A percentile compares a stretch with the other conserved stretches of the same genome.
phyloP scores from a whole-genome alignment of 768 basidiomycete species.

The Suillus spraguei region DNA sequence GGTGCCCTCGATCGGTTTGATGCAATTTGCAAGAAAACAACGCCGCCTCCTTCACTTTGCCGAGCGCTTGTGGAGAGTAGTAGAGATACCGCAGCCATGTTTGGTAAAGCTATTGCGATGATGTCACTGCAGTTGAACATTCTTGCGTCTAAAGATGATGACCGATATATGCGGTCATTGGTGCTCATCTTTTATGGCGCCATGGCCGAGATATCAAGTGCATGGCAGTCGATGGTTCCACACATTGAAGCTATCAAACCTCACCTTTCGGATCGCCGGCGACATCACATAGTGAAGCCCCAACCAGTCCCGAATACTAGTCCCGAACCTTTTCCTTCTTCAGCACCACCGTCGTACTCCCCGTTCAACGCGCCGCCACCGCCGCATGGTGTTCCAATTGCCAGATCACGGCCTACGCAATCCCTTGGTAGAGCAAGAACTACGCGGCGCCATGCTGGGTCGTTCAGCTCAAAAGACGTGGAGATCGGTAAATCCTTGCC shows the following conservation, averaged over 20 bases:
- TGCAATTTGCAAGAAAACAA: conserved; percentile 64
- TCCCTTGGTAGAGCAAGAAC: conserved; percentile 50
- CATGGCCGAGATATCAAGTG: conserved; percentile 81
- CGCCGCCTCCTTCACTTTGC: conserved; percentile 74
- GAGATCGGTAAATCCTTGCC: conserved; percentile 83
- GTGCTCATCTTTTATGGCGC: conserved; percentile 88
- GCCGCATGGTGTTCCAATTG: conserved; percentile 29
- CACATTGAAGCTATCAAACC: conserved; percentile 72
- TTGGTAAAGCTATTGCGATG: conserved; percentile 86
- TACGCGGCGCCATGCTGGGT: conserved; percentile 86
- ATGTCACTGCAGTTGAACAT: conserved; percentile 80
- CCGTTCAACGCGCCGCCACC: conserved; percentile 24
- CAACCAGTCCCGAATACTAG: conserved; percentile 29
- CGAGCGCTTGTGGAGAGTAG: conserved; percentile 81
- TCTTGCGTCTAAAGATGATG: conserved; percentile 73
- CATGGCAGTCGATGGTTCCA: conserved; percentile 80
- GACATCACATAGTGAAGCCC: conserved; percentile 35
- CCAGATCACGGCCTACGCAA: conserved; percentile 29
- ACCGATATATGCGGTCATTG: conserved; percentile 86
- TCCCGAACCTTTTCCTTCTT: conserved; percentile 30
- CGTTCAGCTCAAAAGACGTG: conserved; percentile 91
- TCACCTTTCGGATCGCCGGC: conserved; percentile 51
- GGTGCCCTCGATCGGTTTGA: conserved; percentile 92
- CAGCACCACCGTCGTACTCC: conserved; percentile 30
- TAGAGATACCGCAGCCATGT: conserved; percentile 79